Evolutionary conservation across 345 rosid genomes (phyloP), one percentile per base, ranked within the genome.

Genomic region (Isatis tinctoria): DNA sequence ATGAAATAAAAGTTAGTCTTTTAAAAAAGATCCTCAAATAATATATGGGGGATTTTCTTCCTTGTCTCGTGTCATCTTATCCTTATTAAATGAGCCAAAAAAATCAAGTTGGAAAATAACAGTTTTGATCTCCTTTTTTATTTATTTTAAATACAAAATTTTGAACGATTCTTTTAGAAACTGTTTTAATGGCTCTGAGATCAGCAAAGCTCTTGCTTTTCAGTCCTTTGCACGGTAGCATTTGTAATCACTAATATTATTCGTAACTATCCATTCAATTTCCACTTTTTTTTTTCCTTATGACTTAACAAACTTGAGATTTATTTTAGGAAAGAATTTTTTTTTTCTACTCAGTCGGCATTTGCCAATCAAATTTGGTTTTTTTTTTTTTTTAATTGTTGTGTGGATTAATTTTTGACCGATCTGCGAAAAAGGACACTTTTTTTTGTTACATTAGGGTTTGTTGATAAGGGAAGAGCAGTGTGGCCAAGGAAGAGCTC

Each of bases 151-250:
- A 27, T 57, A 74, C 22, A 26, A 10, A 13, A 20, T 7, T 68
- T 27, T 10, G 26, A 52, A 74, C 40, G 65, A 69, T 53, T 36
- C 28, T 47, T 63, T 11, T 27, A 18, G 37, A 41, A 22, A 26
- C 49, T 51, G 16, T 30, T 52, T 40, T 36, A 18, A 73, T 80
- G 87, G 80, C 76, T 47, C 68, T 83, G 77, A 72, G 60, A 53
- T 41, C 72, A 54, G 60, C 73, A 68, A 65, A 56, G 65, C 60
- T 76, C 17, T 24, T 40, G 17, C 74, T 76, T 33, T 45, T 45
- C 24, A 77, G 40, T 40, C 82, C 63, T 74, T 81, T 82, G 44
- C 52, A 71, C 56, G 82, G 85, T 84, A 76, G 64, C 62, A 53
- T 52, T 57, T 10, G 53, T 44, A 66, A 58, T 49, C 52, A 70